Conservation (phyloP, 495 filamentous ascomycete species). For the Pyrenula aspistea region DNA sequence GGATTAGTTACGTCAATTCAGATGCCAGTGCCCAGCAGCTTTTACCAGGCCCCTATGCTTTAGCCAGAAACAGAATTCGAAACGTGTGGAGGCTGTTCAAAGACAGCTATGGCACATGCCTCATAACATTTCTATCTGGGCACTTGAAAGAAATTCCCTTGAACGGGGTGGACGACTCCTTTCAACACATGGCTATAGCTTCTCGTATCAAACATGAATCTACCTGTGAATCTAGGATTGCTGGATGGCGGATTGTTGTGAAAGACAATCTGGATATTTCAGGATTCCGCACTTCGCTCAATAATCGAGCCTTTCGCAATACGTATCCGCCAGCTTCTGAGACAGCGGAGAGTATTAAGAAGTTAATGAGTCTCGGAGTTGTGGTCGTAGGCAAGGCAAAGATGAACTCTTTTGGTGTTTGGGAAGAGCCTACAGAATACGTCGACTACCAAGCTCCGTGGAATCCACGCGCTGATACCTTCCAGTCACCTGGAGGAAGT, state of each 20-base stretch:
- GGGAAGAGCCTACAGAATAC: slow-evolving; percentile 11
- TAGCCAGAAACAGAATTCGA: too few species aligned
- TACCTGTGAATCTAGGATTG: slow-evolving; percentile 13
- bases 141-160: too few species aligned
- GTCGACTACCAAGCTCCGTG: slow-evolving; percentile 28
- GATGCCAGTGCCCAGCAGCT: too few species aligned
- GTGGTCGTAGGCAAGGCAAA: slow-evolving; percentile 24
- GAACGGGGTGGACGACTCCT: too few species aligned
- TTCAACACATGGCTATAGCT: too few species aligned
- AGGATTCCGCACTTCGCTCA: slow-evolving; percentile 12
- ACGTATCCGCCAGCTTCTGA: slow-evolving; percentile 6
- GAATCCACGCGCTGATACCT: slow-evolving; percentile 43
- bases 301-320: slow-evolving; percentile 10
- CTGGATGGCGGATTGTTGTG: slow-evolving; percentile 17
- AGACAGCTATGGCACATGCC: too few species aligned
- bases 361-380: slow-evolving; percentile 17
- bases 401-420: slow-evolving; percentile 5
- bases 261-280: slow-evolving; percentile 20
- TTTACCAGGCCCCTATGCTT: too few species aligned
- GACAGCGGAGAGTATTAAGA: slow-evolving; percentile 9
- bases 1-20: too few species aligned
- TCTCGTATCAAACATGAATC: too few species aligned
- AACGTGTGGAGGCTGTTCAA: too few species aligned
- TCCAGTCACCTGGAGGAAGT: slow-evolving; percentile 29
- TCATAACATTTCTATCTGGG: too few species aligned